These are phyloP conservation scores for Heracleum sosnowskyi DNA, from an alignment of 129 eudicot genomes.

Conservation along the genomic window DNA sequence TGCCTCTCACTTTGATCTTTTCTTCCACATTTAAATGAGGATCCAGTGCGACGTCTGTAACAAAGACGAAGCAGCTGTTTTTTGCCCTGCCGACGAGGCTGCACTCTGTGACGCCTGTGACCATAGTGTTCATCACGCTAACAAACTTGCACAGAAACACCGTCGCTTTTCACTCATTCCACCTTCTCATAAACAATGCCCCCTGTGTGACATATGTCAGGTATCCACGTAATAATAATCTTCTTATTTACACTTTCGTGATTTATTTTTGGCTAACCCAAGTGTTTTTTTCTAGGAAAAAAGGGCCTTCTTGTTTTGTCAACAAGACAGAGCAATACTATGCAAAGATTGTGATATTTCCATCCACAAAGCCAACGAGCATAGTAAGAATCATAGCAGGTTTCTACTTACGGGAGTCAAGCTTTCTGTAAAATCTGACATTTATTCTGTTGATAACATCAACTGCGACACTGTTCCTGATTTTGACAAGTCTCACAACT, in stretches of 20 bases:
- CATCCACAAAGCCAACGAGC: slow-evolving; percentile 71
- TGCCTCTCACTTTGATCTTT: not conserved
- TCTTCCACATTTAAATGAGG: slow-evolving; percentile 37
- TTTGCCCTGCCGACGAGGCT: slow-evolving; percentile 78
- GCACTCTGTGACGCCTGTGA: slow-evolving; percentile 76
- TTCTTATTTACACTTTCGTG: not conserved
- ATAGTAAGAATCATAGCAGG: slow-evolving; percentile 44
- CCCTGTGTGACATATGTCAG: slow-evolving; percentile 68
- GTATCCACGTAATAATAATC: slow-evolving; percentile 7
- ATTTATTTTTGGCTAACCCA: not conserved
- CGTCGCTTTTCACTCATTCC: slow-evolving; percentile 67
- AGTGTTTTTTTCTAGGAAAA: slow-evolving; percentile 26
- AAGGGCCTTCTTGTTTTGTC: slow-evolving; percentile 67
- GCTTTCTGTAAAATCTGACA: slow-evolving; percentile 42
- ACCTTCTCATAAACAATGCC: slow-evolving; percentile 42
- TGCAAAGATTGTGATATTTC: slow-evolving; percentile 63
- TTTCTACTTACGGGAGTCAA: slow-evolving; percentile 70
- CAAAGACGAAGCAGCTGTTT: slow-evolving; percentile 54
- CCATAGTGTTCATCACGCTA: slow-evolving; percentile 88
- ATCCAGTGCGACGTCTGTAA: slow-evolving; percentile 86
- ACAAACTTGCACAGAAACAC: slow-evolving; percentile 84
- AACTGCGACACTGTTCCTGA: slow-evolving; percentile 21
- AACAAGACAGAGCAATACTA: slow-evolving; percentile 64
- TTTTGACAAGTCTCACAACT: not conserved
- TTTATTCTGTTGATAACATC: not conserved